These are phyloP conservation scores for Echeveria elegans DNA, from an alignment of 164 flowering plant genomes.

Conservation along the genomic window DNA sequence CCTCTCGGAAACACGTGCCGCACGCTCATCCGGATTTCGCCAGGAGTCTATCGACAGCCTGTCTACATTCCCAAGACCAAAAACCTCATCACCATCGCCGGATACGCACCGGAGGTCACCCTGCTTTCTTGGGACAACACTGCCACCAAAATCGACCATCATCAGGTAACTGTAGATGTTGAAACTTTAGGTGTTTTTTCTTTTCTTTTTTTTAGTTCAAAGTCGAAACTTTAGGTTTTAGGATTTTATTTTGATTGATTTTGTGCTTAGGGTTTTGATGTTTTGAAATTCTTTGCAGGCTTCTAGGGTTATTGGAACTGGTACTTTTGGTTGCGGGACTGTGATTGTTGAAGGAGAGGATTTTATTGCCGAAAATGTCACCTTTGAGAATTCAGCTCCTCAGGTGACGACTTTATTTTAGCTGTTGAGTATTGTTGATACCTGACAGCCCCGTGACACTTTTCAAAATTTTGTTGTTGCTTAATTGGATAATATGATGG, in stretches of 20 bases:
- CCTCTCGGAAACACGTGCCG: slow-evolving; percentile 65
- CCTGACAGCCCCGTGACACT: no score
- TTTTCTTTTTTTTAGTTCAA: no score
- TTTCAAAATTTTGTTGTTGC: no score
- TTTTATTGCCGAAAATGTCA: slow-evolving; percentile 89
- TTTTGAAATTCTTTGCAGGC: slow-evolving; percentile 22
- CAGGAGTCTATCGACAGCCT: slow-evolving; percentile 78
- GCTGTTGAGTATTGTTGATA: not conserved
- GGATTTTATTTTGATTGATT: no score
- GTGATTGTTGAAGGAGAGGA: slow-evolving; percentile 88
- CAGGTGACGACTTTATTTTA: slow-evolving; percentile 27
- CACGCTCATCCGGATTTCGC: slow-evolving; percentile 56
- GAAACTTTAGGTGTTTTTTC: not conserved
- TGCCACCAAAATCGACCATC: slow-evolving; percentile 73
- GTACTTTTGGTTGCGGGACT: slow-evolving; percentile 90
- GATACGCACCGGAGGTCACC: slow-evolving; percentile 51
- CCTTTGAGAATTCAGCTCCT: slow-evolving; percentile 91
- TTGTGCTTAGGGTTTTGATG: slow-evolving; percentile 1
- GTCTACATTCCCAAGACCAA: slow-evolving; percentile 88
- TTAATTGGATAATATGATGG: no score
- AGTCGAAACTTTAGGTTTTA: no score
- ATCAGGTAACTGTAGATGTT: slow-evolving; percentile 44
- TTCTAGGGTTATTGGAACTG: slow-evolving; percentile 76
- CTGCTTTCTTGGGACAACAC: slow-evolving; percentile 85
- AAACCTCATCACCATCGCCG: slow-evolving; percentile 77